Evolutionary conservation across 495 filamentous ascomycete genomes (phyloP).

Genomic region (Bacidia rubella): DNA sequence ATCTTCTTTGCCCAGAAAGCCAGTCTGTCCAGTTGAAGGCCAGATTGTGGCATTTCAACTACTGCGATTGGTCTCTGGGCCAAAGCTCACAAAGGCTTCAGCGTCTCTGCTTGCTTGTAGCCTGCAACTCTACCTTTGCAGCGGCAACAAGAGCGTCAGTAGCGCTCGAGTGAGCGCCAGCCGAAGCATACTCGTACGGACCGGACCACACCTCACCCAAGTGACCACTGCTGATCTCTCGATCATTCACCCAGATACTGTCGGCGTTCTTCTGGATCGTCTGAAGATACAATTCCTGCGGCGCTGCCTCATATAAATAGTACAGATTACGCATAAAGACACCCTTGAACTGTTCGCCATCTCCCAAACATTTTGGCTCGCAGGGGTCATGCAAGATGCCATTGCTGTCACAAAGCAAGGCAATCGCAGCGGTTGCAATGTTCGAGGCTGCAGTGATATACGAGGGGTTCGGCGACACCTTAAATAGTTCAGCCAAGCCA

Average conservation of each 20-base stretch:
- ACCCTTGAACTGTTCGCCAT: conserved; percentile 66
- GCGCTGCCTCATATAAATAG: conserved; percentile 39
- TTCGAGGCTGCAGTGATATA: conserved; percentile 40
- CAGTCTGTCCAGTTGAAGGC: too few relatives aligned
- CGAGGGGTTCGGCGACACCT: conserved; percentile 37
- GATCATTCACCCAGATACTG: conserved; percentile 52
- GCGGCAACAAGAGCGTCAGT: conserved; percentile 60
- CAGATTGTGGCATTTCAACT: too few relatives aligned
- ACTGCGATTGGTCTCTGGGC: too few relatives aligned
- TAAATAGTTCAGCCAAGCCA: conserved; percentile 52
- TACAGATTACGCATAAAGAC: conserved; percentile 60
- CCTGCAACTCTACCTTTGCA: not conserved
- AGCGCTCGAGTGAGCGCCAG: conserved; percentile 52
- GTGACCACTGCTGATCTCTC: conserved; percentile 31
- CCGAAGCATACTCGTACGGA: conserved; percentile 29
- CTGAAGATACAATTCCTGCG: conserved; percentile 34
- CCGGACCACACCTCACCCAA: conserved; percentile 43
- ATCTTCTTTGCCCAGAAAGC: too few relatives aligned
- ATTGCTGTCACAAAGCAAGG: conserved; percentile 32
- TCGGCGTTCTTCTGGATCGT: conserved; percentile 50
- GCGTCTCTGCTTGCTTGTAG: not conserved
- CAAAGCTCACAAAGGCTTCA: too few relatives aligned
- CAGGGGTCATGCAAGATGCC: conserved; percentile 55
- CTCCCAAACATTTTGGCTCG: conserved; percentile 46
- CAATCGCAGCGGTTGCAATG: conserved; percentile 55